Evolutionary conservation across 345 rosid genomes (phyloP).

Genomic region (Cardamine chenopodiifolia): DNA sequence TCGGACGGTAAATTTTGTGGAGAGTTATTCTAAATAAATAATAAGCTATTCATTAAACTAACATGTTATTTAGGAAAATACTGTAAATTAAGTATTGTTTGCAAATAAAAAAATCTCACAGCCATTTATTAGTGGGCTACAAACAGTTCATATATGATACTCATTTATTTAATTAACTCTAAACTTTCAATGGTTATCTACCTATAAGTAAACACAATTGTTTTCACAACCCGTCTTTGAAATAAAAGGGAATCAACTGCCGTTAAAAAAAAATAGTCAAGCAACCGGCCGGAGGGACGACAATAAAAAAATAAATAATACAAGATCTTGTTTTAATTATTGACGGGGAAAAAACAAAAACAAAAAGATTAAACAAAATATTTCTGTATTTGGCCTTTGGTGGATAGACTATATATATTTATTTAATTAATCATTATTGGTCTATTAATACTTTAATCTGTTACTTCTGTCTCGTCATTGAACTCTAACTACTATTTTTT

Average conservation of each 20-base stretch:
- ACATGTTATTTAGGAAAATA: background rate
- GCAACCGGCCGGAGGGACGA: background rate
- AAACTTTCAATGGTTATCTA: background rate
- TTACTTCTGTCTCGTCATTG: constrained; percentile 4
- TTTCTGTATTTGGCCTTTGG: background rate
- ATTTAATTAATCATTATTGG: constrained; percentile 1
- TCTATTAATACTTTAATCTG: constrained; percentile 5
- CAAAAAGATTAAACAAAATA: background rate
- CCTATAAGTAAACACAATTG: background rate
- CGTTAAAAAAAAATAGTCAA: background rate
- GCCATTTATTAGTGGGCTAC: background rate
- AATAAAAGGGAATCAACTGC: background rate
- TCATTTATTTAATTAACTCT: background rate
- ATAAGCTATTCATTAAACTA: background rate
- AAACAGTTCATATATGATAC: background rate
- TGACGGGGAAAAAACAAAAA: background rate
- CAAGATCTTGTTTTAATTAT: background rate
- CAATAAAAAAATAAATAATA: background rate
- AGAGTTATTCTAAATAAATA: background rate
- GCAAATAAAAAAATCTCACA: background rate
- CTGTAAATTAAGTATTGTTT: background rate
- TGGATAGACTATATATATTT: background rate
- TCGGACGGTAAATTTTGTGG: background rate
- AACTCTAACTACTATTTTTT: background rate
- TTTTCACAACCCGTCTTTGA: background rate